A percentile compares a stretch with the other conserved stretches of the same genome.
Evolutionary conservation across 441 rosid species (phyloP).

Genomic region (Manihot esculenta): DNA sequence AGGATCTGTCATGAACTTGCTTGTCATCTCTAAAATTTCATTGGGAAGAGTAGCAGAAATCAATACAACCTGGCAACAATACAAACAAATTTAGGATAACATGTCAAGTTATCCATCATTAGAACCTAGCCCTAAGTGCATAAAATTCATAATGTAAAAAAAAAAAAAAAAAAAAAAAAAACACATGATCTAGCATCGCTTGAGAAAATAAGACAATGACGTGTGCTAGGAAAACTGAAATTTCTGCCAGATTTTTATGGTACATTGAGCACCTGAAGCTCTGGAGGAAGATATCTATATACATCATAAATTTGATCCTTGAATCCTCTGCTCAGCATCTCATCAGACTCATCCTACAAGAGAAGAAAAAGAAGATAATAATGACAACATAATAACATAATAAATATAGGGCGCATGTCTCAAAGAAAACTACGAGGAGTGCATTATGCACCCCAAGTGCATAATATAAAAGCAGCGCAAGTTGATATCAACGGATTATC

Average conservation of each 20-base stretch:
- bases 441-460: conserved; percentile 22
- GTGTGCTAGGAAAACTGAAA: too few relatives aligned
- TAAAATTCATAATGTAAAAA: too few relatives aligned
- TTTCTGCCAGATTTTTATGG: too few relatives aligned
- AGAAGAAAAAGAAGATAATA: neutral
- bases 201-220: too few relatives aligned
- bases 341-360: conserved; percentile 82
- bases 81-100: neutral
- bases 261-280: conserved; percentile 65
- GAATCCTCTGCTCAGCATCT: conserved; percentile 98
- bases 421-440: neutral
- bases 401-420: too few relatives aligned
- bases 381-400: too few relatives aligned
- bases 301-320: conserved; percentile 98
- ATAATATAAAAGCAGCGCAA: neutral
- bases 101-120: neutral
- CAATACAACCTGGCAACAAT: conserved; percentile 40
- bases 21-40: conserved; percentile 93
- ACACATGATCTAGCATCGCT: too few relatives aligned
- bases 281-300: conserved; percentile 95
- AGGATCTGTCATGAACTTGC: conserved; percentile 97
- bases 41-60: conserved; percentile 98
- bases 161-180: too few relatives aligned
- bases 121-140: too few relatives aligned
- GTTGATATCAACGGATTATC: neutral